These are phyloP conservation scores for Sporisorium exsertum DNA, from an alignment of 1,284 basidiomycete species.

Conservation along the genomic window DNA sequence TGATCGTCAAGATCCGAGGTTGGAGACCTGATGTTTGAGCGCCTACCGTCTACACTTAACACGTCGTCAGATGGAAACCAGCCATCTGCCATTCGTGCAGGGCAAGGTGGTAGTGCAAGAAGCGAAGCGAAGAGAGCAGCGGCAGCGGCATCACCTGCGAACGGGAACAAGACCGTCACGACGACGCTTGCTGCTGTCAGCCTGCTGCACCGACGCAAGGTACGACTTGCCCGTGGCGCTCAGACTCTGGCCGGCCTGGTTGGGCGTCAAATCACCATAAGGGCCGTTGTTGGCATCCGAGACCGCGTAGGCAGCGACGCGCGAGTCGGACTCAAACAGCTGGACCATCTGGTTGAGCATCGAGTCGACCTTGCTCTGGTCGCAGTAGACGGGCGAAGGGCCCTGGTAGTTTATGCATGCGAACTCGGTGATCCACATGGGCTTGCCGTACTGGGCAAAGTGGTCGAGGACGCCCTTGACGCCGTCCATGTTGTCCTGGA, in stretches of 20 bases:
- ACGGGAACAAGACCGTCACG: constrained; percentile 25
- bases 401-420: constrained; percentile 57
- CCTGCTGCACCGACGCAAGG: constrained; percentile 33
- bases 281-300: constrained; percentile 58
- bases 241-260: constrained; percentile 41
- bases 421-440: constrained; percentile 60
- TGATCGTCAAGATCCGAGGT: constrained; percentile 6
- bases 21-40: not conserved
- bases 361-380: constrained; percentile 42
- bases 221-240: constrained; percentile 42
- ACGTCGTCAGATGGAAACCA: not conserved
- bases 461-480: constrained; percentile 55
- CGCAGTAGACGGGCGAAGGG: constrained; percentile 41
- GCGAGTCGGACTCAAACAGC: constrained; percentile 49
- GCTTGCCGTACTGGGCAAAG: constrained; percentile 51
- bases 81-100: not conserved
- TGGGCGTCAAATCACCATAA: constrained; percentile 36
- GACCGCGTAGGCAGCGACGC: constrained; percentile 55
- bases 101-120: not conserved
- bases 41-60: not conserved
- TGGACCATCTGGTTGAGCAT: constrained; percentile 48
- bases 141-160: constrained; percentile 11
- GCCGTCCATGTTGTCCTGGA: constrained; percentile 56
- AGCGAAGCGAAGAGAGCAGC: not conserved
- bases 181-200: constrained; percentile 7